Evolutionary conservation across 352 stramenopile species (phyloP), one percentile per base, ranked within the genome.

Genomic region (Phytophthora parvispora): DNA sequence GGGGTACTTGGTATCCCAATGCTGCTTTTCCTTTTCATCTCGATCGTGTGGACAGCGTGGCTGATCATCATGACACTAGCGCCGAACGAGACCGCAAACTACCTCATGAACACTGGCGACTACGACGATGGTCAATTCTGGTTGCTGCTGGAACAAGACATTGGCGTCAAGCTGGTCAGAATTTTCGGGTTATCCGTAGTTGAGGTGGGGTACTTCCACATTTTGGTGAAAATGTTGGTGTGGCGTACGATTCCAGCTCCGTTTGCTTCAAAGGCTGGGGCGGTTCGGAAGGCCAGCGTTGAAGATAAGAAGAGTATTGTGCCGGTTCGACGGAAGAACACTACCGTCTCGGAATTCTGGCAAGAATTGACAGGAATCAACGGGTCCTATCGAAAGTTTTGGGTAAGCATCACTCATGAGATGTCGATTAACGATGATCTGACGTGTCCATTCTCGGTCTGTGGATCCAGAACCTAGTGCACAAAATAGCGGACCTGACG

Each of bases 111-210:
- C 53, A 89, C 80, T 12, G 55, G 66, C 3, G 60, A 74, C 12
- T 83, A 86, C 27, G 80, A 90, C 50, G 43, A 77, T 27, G 80
- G 78, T 0, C 70, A 78, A 5, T 90, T 89, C 52, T 90, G 80
- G 83, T 54, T 76, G 31, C 67, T 83, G 40, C 61, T 65, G 36
- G 69, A 69, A 9, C 48, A 65, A 24, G 49, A 69, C 8, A 12
- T 31, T 29, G 32, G 27, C n/a, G 51, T 69, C 13, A 69, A 75
- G n/a, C 10, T 52, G 16, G 31, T 43, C 1, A 61, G 68, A 16
- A 60, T 74, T n/a, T 13, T 69, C 1, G 74, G 76, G 0, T 57
- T 87, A 4, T 42, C 50, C 1, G 15, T 75, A 12, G 60, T 78
- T 12, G 64, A 77, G 4, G 2, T 69, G 16, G 61, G 62, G 13